Conservation (phyloP, 139 green algal genomes). For the Coelastrella sp. region DNA sequence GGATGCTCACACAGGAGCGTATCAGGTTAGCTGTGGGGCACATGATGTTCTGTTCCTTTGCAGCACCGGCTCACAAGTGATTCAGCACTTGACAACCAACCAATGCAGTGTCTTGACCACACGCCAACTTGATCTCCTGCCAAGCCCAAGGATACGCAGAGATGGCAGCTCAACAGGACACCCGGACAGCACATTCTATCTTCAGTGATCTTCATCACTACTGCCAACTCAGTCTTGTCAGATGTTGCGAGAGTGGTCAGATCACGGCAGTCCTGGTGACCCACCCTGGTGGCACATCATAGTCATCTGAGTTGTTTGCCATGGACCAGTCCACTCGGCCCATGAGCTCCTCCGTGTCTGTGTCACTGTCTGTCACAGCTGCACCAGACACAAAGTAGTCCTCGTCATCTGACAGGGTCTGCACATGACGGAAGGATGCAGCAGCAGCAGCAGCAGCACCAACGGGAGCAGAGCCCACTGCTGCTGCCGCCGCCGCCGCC, state of each 20-base stretch:
- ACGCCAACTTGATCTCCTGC: too few relatives aligned
- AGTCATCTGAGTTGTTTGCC: conserved; percentile 47
- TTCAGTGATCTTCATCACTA: too few relatives aligned
- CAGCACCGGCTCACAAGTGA: too few relatives aligned
- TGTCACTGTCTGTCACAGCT: conserved; percentile 30
- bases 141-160: too few relatives aligned
- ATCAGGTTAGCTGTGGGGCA: too few relatives aligned
- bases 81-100: too few relatives aligned
- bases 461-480: background rate
- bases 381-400: background rate
- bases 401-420: conserved; percentile 39
- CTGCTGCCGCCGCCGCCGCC: background rate
- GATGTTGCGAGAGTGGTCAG: background rate
- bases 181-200: too few relatives aligned
- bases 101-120: too few relatives aligned
- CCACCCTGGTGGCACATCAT: conserved; percentile 10
- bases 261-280: background rate
- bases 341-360: conserved; percentile 44
- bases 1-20: background rate
- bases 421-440: background rate
- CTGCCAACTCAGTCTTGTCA: too few relatives aligned
- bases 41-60: too few relatives aligned
- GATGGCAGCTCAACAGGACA: too few relatives aligned
- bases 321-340: conserved; percentile 37
- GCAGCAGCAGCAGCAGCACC: conserved; percentile 1